Percentiles rank a stretch among this genome's conserved stretches.
Conservation (phyloP, 192 early-diverging fungal genomes). For the Backusella tarrabulga region DNA sequence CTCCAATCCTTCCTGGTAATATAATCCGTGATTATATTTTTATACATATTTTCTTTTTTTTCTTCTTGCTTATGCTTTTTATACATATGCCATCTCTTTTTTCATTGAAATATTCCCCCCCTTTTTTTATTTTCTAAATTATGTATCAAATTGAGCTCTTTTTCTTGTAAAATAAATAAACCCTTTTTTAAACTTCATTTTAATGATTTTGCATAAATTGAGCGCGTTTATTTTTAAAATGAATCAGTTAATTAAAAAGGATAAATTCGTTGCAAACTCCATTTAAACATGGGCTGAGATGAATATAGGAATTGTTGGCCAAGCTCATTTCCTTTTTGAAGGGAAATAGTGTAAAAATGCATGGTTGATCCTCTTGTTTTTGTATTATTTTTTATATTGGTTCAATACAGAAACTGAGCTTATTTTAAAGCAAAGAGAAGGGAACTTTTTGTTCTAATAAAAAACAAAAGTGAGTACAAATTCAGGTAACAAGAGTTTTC, state of each 20-base stretch:
- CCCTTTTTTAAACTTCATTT: neutral
- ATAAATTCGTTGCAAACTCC: neutral
- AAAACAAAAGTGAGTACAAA: neutral
- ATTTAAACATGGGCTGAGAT: neutral
- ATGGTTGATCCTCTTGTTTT: neutral
- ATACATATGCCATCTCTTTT: neutral
- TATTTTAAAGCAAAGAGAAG: neutral
- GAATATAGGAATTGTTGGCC: neutral
- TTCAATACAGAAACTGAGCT: neutral
- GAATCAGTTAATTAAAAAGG: neutral
- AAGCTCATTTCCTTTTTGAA: neutral
- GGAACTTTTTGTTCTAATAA: neutral
- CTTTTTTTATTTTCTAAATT: neutral
- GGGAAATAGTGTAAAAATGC: neutral
- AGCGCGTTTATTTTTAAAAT: neutral
- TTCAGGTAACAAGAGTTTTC: neutral
- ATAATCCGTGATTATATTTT: neutral
- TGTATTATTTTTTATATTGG: neutral
- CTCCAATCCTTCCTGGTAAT: neutral
- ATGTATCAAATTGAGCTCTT: neutral
- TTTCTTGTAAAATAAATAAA: neutral
- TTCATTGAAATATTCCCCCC: neutral
- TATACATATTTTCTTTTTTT: neutral
- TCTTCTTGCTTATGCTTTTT: neutral
- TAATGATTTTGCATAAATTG: slow-evolving; percentile 5